Evolutionary conservation across 2,329 filamentous ascomycete species (phyloP).

Genomic region (Ceratocystis colombiana): DNA sequence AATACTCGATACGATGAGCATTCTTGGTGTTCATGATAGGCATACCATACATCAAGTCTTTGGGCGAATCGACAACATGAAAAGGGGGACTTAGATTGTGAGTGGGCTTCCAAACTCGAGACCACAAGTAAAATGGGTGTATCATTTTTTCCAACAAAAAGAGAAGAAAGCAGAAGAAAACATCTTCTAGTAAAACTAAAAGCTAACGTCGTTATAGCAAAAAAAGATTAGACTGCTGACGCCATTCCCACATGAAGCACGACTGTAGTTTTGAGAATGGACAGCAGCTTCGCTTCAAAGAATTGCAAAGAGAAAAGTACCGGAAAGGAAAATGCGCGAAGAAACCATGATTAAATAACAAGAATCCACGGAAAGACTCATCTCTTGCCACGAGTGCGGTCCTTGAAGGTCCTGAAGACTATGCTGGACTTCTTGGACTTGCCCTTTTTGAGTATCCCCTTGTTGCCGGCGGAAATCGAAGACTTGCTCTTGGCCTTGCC

Average conservation of each 20-base stretch:
- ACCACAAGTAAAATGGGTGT: background rate
- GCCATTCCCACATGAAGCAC: background rate
- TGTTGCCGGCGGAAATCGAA: slow-evolving; percentile 35
- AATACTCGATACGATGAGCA: no score
- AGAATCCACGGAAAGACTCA: background rate
- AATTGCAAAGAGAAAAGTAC: background rate
- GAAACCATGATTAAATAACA: background rate
- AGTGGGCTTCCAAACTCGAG: background rate
- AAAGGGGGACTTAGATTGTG: background rate
- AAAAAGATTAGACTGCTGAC: background rate
- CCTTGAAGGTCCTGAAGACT: slow-evolving; percentile 50
- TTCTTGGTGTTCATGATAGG: no score
- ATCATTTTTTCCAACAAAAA: slow-evolving; percentile 4
- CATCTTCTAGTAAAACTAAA: background rate
- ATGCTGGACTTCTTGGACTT: slow-evolving; percentile 47
- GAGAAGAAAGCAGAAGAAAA: slow-evolving; percentile 4
- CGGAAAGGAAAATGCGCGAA: background rate
- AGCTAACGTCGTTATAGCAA: slow-evolving; percentile 3
- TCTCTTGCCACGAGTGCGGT: slow-evolving; percentile 29
- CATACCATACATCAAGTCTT: no score
- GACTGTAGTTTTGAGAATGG: background rate
- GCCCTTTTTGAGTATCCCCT: slow-evolving; percentile 49
- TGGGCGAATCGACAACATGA: background rate
- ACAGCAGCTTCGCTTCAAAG: background rate
- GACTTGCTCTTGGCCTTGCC: slow-evolving; percentile 32